phyloP scores from a whole-genome alignment of 306 rosid species.

The Argentina anserina region DNA sequence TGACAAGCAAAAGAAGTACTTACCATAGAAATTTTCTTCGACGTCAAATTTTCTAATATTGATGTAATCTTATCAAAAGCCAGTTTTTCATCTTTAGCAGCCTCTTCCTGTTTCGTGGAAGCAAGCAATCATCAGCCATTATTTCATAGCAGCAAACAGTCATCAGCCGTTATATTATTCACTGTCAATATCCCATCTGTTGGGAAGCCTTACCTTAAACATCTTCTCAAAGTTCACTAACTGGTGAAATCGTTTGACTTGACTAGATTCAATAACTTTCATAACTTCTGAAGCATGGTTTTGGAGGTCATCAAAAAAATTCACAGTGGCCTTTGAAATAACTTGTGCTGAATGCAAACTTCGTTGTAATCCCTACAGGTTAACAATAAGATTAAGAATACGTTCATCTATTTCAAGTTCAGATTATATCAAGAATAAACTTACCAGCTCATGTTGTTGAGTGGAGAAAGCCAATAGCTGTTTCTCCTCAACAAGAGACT shows the following conservation, averaged over 20 bases:
- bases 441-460: constrained; percentile 69
- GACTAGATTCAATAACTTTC: constrained; percentile 56
- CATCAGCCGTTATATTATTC: constrained; percentile 15
- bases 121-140: constrained; percentile 18
- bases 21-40: constrained; percentile 64
- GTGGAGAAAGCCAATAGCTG: constrained; percentile 53
- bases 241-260: constrained; percentile 47
- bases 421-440: constrained; percentile 5
- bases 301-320: constrained; percentile 56
- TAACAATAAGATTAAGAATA: constrained; percentile 14
- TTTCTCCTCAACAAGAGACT: constrained; percentile 70
- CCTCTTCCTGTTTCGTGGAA: constrained; percentile 61
- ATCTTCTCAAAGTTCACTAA: constrained; percentile 60
- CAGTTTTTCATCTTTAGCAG: constrained; percentile 58
- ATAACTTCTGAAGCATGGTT: constrained; percentile 52
- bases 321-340: constrained; percentile 59
- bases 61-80: constrained; percentile 61
- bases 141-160: constrained; percentile 18
- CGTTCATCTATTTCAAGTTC: constrained; percentile 10
- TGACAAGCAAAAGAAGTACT: constrained; percentile 7
- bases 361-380: constrained; percentile 59
- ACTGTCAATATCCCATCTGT: background rate
- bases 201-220: constrained; percentile 57
- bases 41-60: constrained; percentile 54
- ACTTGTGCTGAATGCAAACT: constrained; percentile 53